A percentile compares a stretch with the other conserved stretches of the same genome.
These are phyloP conservation scores for Fusarium concolor DNA, from an alignment of 2,329 filamentous ascomycete genomes.

Conservation along the genomic window DNA sequence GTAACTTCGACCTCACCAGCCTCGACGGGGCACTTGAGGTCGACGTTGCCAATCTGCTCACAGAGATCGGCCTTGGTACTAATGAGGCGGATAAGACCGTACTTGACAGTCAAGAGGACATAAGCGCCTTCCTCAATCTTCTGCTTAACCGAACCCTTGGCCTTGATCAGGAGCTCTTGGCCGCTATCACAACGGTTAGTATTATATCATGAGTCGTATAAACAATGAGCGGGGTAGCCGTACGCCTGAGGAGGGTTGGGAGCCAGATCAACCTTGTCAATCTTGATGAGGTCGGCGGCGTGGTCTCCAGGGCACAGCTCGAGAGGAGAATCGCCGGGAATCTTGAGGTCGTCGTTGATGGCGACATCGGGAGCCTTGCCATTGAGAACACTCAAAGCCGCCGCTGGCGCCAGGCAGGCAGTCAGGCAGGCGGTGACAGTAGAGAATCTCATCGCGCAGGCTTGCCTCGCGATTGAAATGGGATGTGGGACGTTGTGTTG, in stretches of 20 bases:
- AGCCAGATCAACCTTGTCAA: conserved; percentile 81
- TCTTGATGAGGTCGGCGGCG: conserved; percentile 75
- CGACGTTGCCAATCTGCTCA: conserved; percentile 88
- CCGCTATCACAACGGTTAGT: conserved; percentile 69
- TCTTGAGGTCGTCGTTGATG: conserved; percentile 66
- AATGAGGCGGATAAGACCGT: conserved; percentile 90
- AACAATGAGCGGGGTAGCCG: conserved; percentile 52
- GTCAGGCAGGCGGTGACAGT: conserved; percentile 60
- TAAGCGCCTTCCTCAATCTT: conserved; percentile 82
- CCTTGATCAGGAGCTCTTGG: conserved; percentile 79
- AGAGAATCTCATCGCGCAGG: conserved; percentile 51
- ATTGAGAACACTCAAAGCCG: conserved; percentile 57
- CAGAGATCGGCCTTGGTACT: conserved; percentile 86
- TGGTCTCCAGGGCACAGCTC: conserved; percentile 78
- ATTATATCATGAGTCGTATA: not conserved
- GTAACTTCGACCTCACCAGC: conserved; percentile 78
- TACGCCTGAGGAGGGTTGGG: conserved; percentile 93
- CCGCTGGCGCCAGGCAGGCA: conserved; percentile 59
- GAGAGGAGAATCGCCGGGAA: conserved; percentile 88
- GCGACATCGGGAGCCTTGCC: conserved; percentile 53
- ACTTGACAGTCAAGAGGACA: conserved; percentile 88
- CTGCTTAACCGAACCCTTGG: conserved; percentile 78
- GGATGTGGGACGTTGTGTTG: not conserved
- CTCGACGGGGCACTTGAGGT: conserved; percentile 88
- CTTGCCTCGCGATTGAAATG: not conserved